These are phyloP conservation scores for Pyropia haitanensis DNA, from an alignment of 23 red algal species.

Conservation along the genomic window DNA sequence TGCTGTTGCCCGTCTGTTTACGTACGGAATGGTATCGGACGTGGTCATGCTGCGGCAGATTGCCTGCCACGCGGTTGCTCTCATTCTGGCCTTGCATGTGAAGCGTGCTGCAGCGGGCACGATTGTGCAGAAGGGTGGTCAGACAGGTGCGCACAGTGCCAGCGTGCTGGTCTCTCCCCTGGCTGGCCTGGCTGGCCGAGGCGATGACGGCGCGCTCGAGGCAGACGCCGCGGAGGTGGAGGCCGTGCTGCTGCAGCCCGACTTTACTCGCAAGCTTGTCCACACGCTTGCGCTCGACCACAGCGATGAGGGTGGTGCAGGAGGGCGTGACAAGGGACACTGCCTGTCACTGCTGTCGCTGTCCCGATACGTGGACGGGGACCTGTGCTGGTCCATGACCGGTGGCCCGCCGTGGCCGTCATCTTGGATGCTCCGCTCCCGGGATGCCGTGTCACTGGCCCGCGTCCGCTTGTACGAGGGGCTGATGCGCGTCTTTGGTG, in stretches of 20 bases:
- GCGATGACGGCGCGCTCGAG: too few species aligned
- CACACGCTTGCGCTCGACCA: slow-evolving; percentile 68
- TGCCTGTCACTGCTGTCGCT: slow-evolving; percentile 14
- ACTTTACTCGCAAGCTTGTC: slow-evolving; percentile 42
- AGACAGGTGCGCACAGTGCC: too few species aligned
- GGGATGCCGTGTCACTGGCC: slow-evolving; percentile 35
- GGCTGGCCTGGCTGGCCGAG: too few species aligned
- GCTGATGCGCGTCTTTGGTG: slow-evolving; percentile 37
- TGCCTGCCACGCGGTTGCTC: slow-evolving; percentile 22
- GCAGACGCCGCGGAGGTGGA: background rate
- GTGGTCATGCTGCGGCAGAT: slow-evolving; percentile 57
- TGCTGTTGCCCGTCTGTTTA: slow-evolving; percentile 48
- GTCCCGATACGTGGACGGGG: slow-evolving; percentile 47
- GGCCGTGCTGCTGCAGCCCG: slow-evolving; percentile 8
- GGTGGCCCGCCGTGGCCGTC: slow-evolving; percentile 62
- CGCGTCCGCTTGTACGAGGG: slow-evolving; percentile 51
- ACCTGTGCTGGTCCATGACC: slow-evolving; percentile 43
- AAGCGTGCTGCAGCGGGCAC: background rate
- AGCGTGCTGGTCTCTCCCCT: too few species aligned
- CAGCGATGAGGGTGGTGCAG: slow-evolving; percentile 25
- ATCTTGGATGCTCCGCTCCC: slow-evolving; percentile 59
- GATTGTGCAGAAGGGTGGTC: too few species aligned
- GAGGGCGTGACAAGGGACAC: too few species aligned
- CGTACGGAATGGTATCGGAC: slow-evolving; percentile 49
- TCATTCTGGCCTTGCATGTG: slow-evolving; percentile 51